Conservation (phyloP, 129 eudicot species). For the Silybum marianum region DNA sequence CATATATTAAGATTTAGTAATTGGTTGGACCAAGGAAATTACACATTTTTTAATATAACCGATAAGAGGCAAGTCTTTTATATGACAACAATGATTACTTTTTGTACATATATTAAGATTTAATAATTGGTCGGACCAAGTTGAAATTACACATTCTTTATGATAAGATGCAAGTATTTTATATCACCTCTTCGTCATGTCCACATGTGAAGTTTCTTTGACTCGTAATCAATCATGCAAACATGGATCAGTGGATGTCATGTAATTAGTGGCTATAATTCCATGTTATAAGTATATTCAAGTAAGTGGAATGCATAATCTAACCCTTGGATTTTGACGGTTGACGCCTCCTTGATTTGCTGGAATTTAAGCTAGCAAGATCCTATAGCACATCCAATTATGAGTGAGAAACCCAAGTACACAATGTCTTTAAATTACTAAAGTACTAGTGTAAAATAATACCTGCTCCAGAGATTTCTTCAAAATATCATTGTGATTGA, state of each 20-base stretch:
- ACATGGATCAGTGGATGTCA: not conserved
- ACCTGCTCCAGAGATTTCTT: constrained; percentile 55
- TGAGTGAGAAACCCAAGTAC: constrained; percentile 8
- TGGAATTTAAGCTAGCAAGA: constrained; percentile 42
- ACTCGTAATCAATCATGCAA: not conserved
- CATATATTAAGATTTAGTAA: not conserved
- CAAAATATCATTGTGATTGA: constrained; percentile 34
- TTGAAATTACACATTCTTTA: not conserved
- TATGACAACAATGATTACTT: not conserved
- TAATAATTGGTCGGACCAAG: not conserved
- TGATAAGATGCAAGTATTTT: not conserved
- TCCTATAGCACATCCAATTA: constrained; percentile 41
- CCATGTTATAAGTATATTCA: not conserved
- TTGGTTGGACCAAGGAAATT: too few relatives aligned
- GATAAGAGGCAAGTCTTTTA: not conserved
- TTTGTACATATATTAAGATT: not conserved
- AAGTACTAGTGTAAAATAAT: constrained; percentile 4
- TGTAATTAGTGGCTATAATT: not conserved
- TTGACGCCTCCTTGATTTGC: constrained; percentile 39
- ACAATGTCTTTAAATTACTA: not conserved
- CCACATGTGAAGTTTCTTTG: not conserved
- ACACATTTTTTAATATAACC: too few relatives aligned
- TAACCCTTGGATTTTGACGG: constrained; percentile 50
- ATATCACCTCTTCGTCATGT: too few relatives aligned
- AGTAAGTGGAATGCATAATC: constrained; percentile 15